A percentile compares a stretch with the other conserved stretches of the same genome.
Evolutionary conservation across 495 filamentous ascomycete genomes (phyloP).

Genomic region (Parathielavia appendiculata): DNA sequence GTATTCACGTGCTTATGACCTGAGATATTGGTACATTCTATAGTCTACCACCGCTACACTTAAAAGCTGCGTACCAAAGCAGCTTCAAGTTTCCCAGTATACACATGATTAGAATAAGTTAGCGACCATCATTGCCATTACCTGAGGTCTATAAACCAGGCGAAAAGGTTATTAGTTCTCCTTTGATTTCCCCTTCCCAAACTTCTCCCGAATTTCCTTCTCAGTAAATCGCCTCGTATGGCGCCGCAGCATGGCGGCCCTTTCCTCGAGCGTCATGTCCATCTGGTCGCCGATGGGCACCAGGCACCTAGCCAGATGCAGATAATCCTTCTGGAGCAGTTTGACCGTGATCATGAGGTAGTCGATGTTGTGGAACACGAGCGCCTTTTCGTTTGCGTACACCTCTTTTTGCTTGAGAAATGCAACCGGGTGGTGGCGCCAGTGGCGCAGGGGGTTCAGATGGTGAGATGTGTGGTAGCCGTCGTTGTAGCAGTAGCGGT

Average conservation of each 20-base stretch:
- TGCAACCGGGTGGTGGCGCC: conserved; percentile 4
- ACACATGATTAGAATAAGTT: too few species aligned
- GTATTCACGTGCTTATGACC: too few species aligned
- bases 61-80: too few species aligned
- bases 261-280: background rate
- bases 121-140: too few species aligned
- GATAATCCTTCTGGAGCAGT: background rate
- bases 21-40: too few species aligned
- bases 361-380: conserved; percentile 9
- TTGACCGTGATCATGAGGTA: conserved; percentile 1
- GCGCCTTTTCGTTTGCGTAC: background rate
- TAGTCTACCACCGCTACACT: too few species aligned
- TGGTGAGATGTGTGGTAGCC: conserved; percentile 9
- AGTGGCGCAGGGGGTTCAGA: conserved; percentile 7
- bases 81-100: too few species aligned
- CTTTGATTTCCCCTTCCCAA: background rate
- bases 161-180: background rate
- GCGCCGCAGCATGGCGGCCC: background rate
- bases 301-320: background rate
- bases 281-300: conserved; percentile 6
- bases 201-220: conserved; percentile 4
- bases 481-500: conserved; percentile 11
- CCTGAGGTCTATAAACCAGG: too few species aligned
- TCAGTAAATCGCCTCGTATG: background rate
- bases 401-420: conserved; percentile 1